Conservation (phyloP, 1,139 yeast genomes). For the Hansenula anomala region DNA sequence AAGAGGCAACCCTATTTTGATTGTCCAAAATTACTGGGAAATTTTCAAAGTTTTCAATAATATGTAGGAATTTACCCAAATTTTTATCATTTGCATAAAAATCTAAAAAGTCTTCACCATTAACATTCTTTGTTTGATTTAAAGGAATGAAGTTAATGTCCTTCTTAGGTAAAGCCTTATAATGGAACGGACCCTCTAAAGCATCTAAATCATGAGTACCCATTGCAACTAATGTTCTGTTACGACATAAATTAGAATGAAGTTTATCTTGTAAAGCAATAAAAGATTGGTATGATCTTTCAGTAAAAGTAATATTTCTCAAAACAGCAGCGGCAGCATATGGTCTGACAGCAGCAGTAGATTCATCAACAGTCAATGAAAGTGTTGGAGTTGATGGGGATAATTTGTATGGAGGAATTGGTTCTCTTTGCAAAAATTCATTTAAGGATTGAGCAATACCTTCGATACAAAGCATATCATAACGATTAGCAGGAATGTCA, state of each 20-base stretch:
- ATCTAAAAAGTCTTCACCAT: conserved; percentile 78
- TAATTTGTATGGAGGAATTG: conserved; percentile 64
- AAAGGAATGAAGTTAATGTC: conserved; percentile 80
- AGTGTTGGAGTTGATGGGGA: conserved; percentile 48
- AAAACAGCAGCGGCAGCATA: conserved; percentile 92
- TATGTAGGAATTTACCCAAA: conserved; percentile 81
- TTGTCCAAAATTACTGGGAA: conserved; percentile 88
- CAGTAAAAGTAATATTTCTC: conserved; percentile 75
- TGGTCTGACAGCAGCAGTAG: conserved; percentile 75
- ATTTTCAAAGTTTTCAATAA: conserved; percentile 84
- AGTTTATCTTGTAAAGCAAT: conserved; percentile 94
- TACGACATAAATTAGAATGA: conserved; percentile 93
- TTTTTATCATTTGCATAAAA: conserved; percentile 90
- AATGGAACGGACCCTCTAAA: conserved; percentile 79
- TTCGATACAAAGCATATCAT: conserved; percentile 96
- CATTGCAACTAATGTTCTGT: conserved; percentile 94
- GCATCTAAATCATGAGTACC: conserved; percentile 96
- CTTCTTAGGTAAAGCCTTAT: conserved; percentile 77
- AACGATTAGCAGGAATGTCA: conserved; percentile 97
- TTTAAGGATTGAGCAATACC: conserved; percentile 95
- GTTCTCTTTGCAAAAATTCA: conserved; percentile 71
- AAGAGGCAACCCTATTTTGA: conserved; percentile 73
- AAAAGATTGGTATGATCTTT: conserved; percentile 87
- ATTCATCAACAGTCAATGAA: conserved; percentile 67
- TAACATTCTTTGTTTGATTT: conserved; percentile 74